Evolutionary conservation across 306 rosid genomes (phyloP).

Genomic region (Hylodesmum podocarpum): DNA sequence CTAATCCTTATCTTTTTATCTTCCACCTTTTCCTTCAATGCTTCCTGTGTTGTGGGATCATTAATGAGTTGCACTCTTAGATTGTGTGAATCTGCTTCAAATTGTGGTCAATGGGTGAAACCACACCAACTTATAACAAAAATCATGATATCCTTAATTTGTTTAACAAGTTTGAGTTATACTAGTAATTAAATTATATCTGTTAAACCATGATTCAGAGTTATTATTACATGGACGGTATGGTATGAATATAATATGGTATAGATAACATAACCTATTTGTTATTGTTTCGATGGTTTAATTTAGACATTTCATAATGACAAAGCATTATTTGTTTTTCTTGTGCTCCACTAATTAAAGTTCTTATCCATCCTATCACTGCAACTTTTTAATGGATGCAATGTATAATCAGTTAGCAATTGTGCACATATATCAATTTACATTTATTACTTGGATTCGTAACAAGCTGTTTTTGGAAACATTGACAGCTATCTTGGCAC

Average conservation of each 20-base stretch:
- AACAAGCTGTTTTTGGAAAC: slow-evolving; percentile 17
- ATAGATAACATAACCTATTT: neutral
- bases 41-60: slow-evolving; percentile 37
- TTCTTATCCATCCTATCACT: slow-evolving; percentile 11
- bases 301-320: neutral
- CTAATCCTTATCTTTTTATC: neutral
- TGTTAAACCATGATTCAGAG: neutral
- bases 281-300: neutral
- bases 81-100: neutral
- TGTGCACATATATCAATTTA: slow-evolving; percentile 1
- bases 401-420: neutral
- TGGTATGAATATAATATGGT: neutral
- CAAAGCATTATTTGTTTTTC: neutral
- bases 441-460: slow-evolving; percentile 9
- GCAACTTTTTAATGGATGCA: neutral
- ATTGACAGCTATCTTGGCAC: slow-evolving; percentile 28
- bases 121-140: neutral
- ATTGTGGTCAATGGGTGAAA: slow-evolving; percentile 21
- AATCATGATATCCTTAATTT: neutral
- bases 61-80: slow-evolving; percentile 11
- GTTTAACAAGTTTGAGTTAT: neutral
- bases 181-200: neutral
- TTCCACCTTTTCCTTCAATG: slow-evolving; percentile 20
- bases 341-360: slow-evolving; percentile 14
- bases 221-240: neutral